phyloP scores from a whole-genome alignment of 1,284 basidiomycete genomes.

The Cryptococcus sp. region DNA sequence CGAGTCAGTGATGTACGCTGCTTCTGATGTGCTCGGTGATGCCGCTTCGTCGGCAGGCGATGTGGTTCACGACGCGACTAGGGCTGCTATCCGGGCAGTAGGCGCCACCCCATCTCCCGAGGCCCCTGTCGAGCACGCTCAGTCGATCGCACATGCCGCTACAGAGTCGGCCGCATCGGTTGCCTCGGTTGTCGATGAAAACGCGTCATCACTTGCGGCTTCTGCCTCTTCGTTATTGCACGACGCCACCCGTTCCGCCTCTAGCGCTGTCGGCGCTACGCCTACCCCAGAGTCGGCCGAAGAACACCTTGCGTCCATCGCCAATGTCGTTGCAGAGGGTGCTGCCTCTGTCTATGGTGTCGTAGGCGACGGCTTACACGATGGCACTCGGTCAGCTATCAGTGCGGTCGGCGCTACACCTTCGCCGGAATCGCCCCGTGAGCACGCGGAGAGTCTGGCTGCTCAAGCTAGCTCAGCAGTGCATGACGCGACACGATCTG shows the following conservation, averaged over 20 bases:
- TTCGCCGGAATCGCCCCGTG: conserved; percentile 20
- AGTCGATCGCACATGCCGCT: conserved; percentile 13
- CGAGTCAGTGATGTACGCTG: conserved; percentile 21
- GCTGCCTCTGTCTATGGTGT: conserved; percentile 17
- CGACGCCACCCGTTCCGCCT: conserved; percentile 23
- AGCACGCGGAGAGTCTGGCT: conserved; percentile 14
- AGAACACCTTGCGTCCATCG: conserved; percentile 19
- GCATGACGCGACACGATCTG: conserved; percentile 12
- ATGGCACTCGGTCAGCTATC: conserved; percentile 20
- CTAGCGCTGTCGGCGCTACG: conserved; percentile 19
- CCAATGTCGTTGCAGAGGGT: conserved; percentile 11
- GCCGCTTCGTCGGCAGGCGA: conserved; percentile 18
- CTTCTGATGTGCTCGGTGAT: conserved; percentile 13
- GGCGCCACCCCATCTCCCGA: conserved; percentile 33
- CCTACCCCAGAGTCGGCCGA: conserved; percentile 22
- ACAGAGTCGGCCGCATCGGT: conserved; percentile 16
- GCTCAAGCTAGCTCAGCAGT: conserved; percentile 3
- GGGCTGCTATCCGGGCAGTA: conserved; percentile 16
- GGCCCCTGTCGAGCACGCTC: conserved; percentile 21
- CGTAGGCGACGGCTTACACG: conserved; percentile 14
- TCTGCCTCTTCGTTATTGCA: conserved; percentile 19
- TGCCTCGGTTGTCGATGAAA: conserved; percentile 6
- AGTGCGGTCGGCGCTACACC: conserved; percentile 21
- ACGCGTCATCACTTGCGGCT: conserved; percentile 8
- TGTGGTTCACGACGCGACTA: conserved; percentile 17